A percentile compares a stretch with the other conserved stretches of the same genome.
These are phyloP conservation scores for Cercospora zeae-maydis DNA, from an alignment of 2,329 filamentous ascomycete genomes.

Conservation along the genomic window DNA sequence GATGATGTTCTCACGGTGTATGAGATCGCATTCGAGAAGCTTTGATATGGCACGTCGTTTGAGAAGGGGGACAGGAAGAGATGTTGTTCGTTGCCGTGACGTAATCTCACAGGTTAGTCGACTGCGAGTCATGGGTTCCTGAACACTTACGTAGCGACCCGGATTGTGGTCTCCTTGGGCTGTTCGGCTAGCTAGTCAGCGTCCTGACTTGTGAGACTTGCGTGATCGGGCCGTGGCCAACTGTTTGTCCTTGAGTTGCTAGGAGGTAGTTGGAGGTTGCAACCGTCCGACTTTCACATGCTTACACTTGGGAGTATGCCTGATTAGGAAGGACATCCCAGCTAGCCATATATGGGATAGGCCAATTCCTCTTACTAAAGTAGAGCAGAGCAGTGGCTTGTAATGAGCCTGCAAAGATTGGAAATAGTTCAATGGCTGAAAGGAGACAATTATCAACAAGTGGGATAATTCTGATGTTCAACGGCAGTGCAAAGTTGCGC, in stretches of 20 bases:
- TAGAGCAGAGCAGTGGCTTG: not conserved
- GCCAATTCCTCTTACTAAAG: not conserved
- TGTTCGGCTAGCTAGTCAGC: constrained; percentile 2
- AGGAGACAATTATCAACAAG: not conserved
- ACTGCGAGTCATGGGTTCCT: constrained; percentile 4
- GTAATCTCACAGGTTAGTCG: not conserved
- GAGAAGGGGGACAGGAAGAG: not conserved
- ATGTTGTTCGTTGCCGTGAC: constrained; percentile 4
- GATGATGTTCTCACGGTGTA: not conserved
- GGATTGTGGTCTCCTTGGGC: not conserved
- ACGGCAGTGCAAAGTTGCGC: not conserved
- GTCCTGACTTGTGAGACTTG: not conserved
- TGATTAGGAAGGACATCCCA: not conserved
- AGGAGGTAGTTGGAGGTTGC: not conserved
- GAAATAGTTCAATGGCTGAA: not conserved
- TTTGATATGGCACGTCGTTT: too few relatives aligned
- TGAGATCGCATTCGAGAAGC: not conserved
- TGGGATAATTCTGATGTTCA: not conserved
- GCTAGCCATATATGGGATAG: not conserved
- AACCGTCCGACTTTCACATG: not conserved
- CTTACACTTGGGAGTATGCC: not conserved
- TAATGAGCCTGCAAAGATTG: not conserved
- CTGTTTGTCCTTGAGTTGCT: not conserved
- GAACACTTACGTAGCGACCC: constrained; percentile 8
- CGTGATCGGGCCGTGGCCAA: not conserved